These are phyloP conservation scores for Digitaria exilis DNA, from an alignment of 202 grass and related monocot genomes.

Conservation along the genomic window DNA sequence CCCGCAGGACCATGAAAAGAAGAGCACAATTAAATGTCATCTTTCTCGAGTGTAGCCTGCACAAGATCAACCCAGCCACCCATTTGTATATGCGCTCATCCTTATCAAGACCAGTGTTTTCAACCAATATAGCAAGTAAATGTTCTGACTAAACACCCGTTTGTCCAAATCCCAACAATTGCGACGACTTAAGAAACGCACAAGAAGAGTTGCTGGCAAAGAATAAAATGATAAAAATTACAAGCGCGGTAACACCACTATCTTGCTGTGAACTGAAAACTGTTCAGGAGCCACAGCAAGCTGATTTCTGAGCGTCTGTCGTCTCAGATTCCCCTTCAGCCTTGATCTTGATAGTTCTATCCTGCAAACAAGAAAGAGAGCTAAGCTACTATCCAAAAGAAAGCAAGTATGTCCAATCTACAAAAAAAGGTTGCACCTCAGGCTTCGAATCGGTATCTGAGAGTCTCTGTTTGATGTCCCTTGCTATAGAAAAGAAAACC, in stretches of 20 bases:
- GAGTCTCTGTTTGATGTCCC: conserved; percentile 85
- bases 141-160: conserved; percentile 44
- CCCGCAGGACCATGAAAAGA: not conserved
- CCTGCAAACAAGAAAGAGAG: conserved; percentile 39
- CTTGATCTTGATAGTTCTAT: conserved; percentile 69
- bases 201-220: conserved; percentile 41
- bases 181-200: conserved; percentile 40
- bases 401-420: not conserved
- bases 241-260: conserved; percentile 38
- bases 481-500: conserved; percentile 81
- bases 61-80: conserved; percentile 16
- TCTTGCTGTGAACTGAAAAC: not conserved
- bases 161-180: conserved; percentile 51
- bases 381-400: not conserved
- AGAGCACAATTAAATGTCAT: not conserved
- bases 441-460: conserved; percentile 68
- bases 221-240: conserved; percentile 60
- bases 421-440: conserved; percentile 37
- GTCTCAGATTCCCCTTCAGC: conserved; percentile 34
- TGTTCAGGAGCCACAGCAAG: conserved; percentile 64
- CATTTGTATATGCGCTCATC: conserved; percentile 13
- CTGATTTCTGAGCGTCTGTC: conserved; percentile 52
- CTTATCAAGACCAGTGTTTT: conserved; percentile 23
- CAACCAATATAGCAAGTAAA: conserved; percentile 41
- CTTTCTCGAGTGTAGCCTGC: not conserved